Percentiles rank a stretch among this genome's conserved stretches.
Evolutionary conservation across 129 eudicot genomes (phyloP).

Genomic region (Flaveria bidentis): DNA sequence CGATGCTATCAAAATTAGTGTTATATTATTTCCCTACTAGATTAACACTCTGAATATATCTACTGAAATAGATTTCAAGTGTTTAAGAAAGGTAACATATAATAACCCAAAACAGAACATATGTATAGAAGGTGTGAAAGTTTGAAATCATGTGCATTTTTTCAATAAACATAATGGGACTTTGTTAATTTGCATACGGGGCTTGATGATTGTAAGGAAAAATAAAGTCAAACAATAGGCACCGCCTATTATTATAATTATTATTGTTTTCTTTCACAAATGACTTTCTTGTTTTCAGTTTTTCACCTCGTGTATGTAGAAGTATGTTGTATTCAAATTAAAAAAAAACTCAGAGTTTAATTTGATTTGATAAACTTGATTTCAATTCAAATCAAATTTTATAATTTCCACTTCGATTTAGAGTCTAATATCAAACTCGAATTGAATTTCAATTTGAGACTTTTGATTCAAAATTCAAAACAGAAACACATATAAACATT

Average conservation of each 20-base stretch:
- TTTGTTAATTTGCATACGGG: not conserved
- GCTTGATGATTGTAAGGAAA: constrained; percentile 3
- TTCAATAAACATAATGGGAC: not conserved
- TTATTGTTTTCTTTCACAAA: not conserved
- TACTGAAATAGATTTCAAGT: no score
- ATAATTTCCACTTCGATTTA: no score
- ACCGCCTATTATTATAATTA: not conserved
- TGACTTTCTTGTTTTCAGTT: not conserved
- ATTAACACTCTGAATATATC: no score
- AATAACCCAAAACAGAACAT: not conserved
- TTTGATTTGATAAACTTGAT: no score
- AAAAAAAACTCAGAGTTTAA: no score
- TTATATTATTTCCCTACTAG: not conserved
- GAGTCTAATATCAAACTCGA: no score
- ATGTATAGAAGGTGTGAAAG: constrained; percentile 15
- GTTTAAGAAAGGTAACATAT: not conserved
- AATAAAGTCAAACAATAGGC: constrained; percentile 23
- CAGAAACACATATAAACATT: no score
- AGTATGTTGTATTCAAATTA: no score
- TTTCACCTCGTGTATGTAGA: no score
- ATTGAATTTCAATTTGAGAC: no score
- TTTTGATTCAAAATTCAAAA: no score
- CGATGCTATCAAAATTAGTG: not conserved
- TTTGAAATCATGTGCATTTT: not conserved
- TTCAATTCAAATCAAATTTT: no score